Conservation (phyloP, 495 filamentous ascomycete species). For the Lasiosphaeris hirsuta region DNA sequence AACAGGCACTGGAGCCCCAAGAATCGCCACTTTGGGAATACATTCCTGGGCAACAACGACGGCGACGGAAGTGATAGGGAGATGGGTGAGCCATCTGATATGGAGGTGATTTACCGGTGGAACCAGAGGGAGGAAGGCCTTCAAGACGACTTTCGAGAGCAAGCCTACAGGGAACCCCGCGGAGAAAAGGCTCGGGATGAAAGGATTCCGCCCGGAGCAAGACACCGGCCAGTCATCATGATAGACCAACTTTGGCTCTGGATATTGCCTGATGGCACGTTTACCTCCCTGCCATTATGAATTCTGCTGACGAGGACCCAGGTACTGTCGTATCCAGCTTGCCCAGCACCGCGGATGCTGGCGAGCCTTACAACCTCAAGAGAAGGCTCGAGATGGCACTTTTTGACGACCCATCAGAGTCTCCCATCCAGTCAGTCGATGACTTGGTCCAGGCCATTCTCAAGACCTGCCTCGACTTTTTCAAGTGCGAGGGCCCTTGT, state of each 20-base stretch:
- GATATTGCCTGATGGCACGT: conserved; percentile 13
- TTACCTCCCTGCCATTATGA: too few relatives aligned
- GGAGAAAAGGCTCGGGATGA: too few relatives aligned
- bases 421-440: neutral
- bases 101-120: too few relatives aligned
- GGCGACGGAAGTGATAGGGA: too few relatives aligned
- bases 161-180: too few relatives aligned
- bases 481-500: conserved; percentile 12
- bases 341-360: conserved; percentile 12
- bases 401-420: neutral
- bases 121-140: too few relatives aligned
- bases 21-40: too few relatives aligned
- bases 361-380: conserved; percentile 15
- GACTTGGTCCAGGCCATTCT: conserved; percentile 5
- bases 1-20: neutral
- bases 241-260: conserved; percentile 25
- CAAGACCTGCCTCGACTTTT: conserved; percentile 11
- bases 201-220: too few relatives aligned
- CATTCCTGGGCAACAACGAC: too few relatives aligned
- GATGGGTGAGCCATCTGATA: too few relatives aligned
- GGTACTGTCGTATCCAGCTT: conserved; percentile 18
- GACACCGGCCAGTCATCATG: conserved; percentile 13
- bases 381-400: neutral
- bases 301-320: too few relatives aligned
- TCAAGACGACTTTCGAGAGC: too few relatives aligned